A percentile compares a stretch with the other conserved stretches of the same genome.
phyloP scores from a whole-genome alignment of 2,329 filamentous ascomycete species.

The Aphanocladium album region DNA sequence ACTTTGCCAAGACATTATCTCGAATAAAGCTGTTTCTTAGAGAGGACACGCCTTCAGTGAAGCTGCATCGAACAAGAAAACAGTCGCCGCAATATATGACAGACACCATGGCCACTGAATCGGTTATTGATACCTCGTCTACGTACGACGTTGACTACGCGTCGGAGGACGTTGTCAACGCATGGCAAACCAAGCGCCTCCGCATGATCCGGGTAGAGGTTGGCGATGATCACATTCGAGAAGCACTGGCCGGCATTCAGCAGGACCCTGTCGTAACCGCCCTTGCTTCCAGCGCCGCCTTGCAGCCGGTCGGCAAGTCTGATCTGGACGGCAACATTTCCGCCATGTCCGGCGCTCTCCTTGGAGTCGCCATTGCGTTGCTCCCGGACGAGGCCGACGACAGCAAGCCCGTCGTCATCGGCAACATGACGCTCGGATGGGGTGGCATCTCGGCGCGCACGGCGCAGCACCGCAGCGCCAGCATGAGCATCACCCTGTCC shows the following conservation, averaged over 20 bases:
- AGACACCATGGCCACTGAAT: neutral
- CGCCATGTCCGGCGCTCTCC: constrained; percentile 13
- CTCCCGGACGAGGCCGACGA: constrained; percentile 9
- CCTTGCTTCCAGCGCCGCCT: constrained; percentile 9
- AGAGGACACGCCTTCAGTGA: no score
- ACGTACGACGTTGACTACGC: neutral
- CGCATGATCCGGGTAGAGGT: neutral
- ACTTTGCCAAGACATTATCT: no score
- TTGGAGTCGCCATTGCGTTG: constrained; percentile 19
- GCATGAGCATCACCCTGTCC: constrained; percentile 33
- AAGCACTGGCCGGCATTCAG: neutral
- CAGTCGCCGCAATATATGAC: neutral
- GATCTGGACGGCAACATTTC: constrained; percentile 13
- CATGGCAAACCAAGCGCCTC: constrained; percentile 3
- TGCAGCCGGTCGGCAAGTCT: constrained; percentile 14
- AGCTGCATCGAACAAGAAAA: no score
- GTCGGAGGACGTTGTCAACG: neutral
- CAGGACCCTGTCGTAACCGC: constrained; percentile 15
- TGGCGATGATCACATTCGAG: neutral
- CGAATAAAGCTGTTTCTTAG: no score
- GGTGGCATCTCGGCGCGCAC: constrained; percentile 12
- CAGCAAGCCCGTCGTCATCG: constrained; percentile 18
- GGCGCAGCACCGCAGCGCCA: constrained; percentile 18
- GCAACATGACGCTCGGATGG: constrained; percentile 18
- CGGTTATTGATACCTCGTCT: neutral